Base-by-base conservation (phyloP, 345 rosid genomes). In the Murraya paniculata region DNA sequence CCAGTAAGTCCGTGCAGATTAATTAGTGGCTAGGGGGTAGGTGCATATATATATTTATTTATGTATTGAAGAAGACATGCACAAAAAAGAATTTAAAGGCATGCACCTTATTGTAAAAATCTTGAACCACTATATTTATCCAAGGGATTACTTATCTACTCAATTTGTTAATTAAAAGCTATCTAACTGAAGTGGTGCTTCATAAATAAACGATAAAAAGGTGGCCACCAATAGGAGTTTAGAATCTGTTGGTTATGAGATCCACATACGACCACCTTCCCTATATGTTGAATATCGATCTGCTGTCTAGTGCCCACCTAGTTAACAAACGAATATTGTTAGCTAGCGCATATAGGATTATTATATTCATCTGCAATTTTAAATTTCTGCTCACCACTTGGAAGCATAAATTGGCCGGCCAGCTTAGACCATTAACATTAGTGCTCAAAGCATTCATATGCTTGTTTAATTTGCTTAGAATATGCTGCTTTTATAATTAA, bases 241-340 rank as follows among this genome's bases (percentile, higher is more conserved):
- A 21, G 53, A 38, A 11, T 67, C 5, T 6, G 7, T 5, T 10
- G 9, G 16, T 24, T 13, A 41, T 68, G 72, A 9, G 56, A 45
- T 69, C 73, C 73, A 69, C 73, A 69, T 69, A 69, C 11, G 72
- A 25, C 72, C 72, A 22, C 65, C 13, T n/a, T n/a, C n/a, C n/a
- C n/a, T 60, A 14, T 16, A n/a, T 2, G 53, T 38, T 38, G 30
- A 22, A 10, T 45, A 45, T 36, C 39, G 35, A 21, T 22, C 7
- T 67, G 10, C 9, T 11, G n/a, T 27, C 27, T 16, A 66, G 24
- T 18, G 48, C 22, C 9, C 71, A 21, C 45, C 48, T 22, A 62
- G 30, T 16, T 39, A 53, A 19, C 57, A 53, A 16, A 53, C 57
- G 50, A 45, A 45, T 45, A 45, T 45, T 45, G 3, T 13, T 13